Evolutionary conservation across 345 rosid species (phyloP), one percentile per base, ranked within the genome.

Genomic region (Eucalyptus cladocalyx): DNA sequence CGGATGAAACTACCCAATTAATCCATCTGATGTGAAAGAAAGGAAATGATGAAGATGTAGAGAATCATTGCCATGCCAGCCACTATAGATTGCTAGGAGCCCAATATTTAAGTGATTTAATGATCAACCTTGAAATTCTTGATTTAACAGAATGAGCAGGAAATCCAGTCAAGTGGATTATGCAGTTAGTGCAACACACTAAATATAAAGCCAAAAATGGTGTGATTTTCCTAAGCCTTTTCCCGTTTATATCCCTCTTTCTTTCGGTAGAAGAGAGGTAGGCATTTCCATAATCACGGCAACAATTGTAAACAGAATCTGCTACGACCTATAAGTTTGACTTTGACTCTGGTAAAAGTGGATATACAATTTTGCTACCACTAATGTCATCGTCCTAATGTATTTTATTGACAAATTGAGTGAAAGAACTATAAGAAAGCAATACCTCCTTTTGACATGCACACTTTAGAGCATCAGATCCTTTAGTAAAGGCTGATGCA

Each of bases 401-500:
- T 32, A 14, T 28, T 51, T 28, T 47, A 34, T 89, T 43, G 40
- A 65, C 9, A 69, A 81, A 30, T 43, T 47, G 67, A 69, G n/a
- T 34, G 49, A n/a, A 42, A 53, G 24, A 88, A 87, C 37, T 42
- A 86, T 60, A 48, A 51, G 72, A 45, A 80, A 56, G 13, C 69
- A 34, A 51, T 89, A 97, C 97, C 98, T 91, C 96, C 80, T 94
- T 94, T 91, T 94, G 93, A 92, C 95, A 96, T 88, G 97, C 96
- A 67, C 89, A 89, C 89, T 94, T 93, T 80, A 97, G 91, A 89
- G 97, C 93, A 89, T 90, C 92, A 93, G 87, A 96, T 93, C 96
- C 99, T 92, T 97, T 98, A 86, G 37, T 88, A 91, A 95, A 95
- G 88, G 98, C 96, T 62, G 96, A 94, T 90, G 97, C 96, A 96